Evolutionary conservation across 164 flowering plant species (phyloP).

Genomic region (Tetrastigma voinierianum): DNA sequence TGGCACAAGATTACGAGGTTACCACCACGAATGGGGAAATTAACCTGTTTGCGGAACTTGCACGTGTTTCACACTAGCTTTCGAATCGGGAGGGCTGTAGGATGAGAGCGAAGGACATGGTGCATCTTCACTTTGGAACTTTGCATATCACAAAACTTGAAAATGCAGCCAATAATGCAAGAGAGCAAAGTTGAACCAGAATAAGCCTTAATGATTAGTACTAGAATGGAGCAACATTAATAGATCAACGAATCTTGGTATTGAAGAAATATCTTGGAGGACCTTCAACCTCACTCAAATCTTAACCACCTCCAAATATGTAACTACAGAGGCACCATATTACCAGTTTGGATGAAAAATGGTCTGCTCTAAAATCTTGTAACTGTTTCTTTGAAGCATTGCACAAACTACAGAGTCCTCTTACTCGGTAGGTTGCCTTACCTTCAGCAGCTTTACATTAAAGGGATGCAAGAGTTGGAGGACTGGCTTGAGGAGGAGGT

Average conservation of each 20-base stretch:
- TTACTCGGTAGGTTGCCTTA: neutral
- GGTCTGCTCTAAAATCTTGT: neutral
- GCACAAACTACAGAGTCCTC: neutral
- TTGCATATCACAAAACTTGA: too few relatives aligned
- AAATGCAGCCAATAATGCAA: too few relatives aligned
- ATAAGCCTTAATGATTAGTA: neutral
- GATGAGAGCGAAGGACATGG: too few relatives aligned
- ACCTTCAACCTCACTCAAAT: neutral
- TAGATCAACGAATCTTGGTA: neutral
- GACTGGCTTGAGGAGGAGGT: neutral
- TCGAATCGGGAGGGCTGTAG: too few relatives aligned
- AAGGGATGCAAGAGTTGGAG: neutral
- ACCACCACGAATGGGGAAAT: too few relatives aligned
- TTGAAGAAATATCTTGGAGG: neutral
- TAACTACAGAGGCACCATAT: too few relatives aligned
- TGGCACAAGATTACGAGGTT: too few relatives aligned
- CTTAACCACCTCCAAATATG: neutral
- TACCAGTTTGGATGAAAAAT: too few relatives aligned
- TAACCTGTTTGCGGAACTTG: too few relatives aligned
- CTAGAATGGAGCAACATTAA: neutral
- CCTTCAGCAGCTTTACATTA: neutral
- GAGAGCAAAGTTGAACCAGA: too few relatives aligned
- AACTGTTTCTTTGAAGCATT: neutral
- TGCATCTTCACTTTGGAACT: too few relatives aligned
- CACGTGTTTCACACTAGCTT: too few relatives aligned